Conservation (phyloP, 140 eudicot species). For the Anethum foeniculum region DNA sequence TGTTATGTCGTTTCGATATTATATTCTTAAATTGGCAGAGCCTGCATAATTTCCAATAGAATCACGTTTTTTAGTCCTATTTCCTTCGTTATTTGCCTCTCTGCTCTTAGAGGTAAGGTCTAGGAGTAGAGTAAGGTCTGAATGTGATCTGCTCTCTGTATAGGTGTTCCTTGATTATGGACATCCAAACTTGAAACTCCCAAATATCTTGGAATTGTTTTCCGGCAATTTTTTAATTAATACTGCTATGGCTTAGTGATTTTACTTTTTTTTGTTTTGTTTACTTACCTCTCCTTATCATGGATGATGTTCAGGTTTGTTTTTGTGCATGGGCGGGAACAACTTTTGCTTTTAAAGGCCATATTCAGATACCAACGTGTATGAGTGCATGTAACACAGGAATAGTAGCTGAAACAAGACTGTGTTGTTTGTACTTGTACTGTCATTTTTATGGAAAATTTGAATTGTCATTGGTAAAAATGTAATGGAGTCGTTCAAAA, state of each 20-base stretch:
- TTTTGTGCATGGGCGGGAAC: neutral
- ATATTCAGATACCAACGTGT: constrained; percentile 8
- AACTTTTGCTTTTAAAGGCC: neutral
- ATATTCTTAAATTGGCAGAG: neutral
- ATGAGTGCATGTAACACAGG: constrained; percentile 8
- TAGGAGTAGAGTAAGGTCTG: neutral
- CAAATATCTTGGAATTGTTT: neutral
- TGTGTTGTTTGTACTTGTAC: neutral
- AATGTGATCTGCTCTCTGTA: neutral
- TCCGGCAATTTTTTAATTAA: neutral
- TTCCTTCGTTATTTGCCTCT: neutral
- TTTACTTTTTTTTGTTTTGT: neutral
- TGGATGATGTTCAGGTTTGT: constrained; percentile 4
- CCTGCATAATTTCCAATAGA: neutral
- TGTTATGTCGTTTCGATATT: neutral
- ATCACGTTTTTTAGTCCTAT: neutral
- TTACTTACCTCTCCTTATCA: neutral
- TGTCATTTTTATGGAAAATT: neutral
- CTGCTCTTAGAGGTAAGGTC: neutral
- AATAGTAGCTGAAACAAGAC: constrained; percentile 5
- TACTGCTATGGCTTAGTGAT: no score
- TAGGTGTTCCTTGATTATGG: neutral
- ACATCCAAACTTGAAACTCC: neutral
- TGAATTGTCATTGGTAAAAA: neutral
- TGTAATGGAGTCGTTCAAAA: neutral